Conservation (phyloP, 257 asterid genomes). For the Galeopsis tetrahit region DNA sequence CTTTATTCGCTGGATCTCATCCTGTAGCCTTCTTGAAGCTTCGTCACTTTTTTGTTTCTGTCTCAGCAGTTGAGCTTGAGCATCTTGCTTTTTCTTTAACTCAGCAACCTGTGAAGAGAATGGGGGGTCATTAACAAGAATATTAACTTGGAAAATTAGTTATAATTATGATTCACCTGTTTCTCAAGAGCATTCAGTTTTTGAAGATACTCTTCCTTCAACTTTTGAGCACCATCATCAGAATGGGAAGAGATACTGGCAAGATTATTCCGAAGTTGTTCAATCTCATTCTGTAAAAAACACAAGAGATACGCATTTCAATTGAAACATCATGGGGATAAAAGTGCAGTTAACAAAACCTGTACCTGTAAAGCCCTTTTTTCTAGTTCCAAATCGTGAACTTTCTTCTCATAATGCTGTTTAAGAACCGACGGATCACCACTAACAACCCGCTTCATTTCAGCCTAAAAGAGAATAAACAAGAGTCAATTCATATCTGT, state of each 20-base stretch:
- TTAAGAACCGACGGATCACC: constrained; percentile 80
- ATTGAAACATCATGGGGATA: constrained; percentile 18
- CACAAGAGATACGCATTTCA: constrained; percentile 32
- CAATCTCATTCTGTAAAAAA: constrained; percentile 80
- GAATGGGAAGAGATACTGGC: constrained; percentile 71
- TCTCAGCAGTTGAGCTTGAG: constrained; percentile 92
- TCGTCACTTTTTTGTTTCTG: constrained; percentile 98
- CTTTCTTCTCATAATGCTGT: constrained; percentile 94
- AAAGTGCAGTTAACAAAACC: constrained; percentile 6
- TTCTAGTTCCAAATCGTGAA: constrained; percentile 85
- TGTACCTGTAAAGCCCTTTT: constrained; percentile 76
- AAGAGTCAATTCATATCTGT: background rate
- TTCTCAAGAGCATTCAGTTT: constrained; percentile 88
- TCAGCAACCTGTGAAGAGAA: constrained; percentile 69
- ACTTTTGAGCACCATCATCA: constrained; percentile 91
- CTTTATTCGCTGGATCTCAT: constrained; percentile 95
- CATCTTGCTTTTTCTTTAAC: constrained; percentile 96
- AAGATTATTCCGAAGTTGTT: constrained; percentile 71
- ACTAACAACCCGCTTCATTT: constrained; percentile 72
- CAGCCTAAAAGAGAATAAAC: constrained; percentile 61
- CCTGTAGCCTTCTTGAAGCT: constrained; percentile 82
- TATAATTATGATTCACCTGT: constrained; percentile 54
- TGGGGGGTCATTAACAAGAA: constrained; percentile 27
- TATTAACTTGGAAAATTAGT: background rate
- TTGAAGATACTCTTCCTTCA: constrained; percentile 94